Base-by-base conservation (phyloP, 2,329 filamentous ascomycete genomes). In the Pseudovirgaria hyperparasitica region DNA sequence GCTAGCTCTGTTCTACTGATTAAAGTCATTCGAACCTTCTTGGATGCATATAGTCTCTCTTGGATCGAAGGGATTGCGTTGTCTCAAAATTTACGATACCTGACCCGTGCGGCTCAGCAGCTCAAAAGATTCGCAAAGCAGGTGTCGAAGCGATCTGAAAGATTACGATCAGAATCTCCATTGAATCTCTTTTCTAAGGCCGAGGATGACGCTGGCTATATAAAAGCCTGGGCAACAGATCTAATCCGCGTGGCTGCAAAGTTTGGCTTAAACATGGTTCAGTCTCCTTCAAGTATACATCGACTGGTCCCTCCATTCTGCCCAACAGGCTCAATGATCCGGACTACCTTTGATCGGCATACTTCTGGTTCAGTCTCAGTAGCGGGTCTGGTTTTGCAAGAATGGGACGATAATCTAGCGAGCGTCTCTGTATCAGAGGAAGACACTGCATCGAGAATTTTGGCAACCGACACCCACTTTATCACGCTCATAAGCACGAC, bases 141-240 rank as follows among this genome's bases (percentile, higher is more conserved):
- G 9, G 15, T 7, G 16, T 27, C 25, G 14, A 9, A 15, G 12
- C 16, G 15, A 13, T 13, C 18, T 20, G 25, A 6, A 22, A 27
- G 25, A 19, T n/a, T n/a, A n/a, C n/a, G n/a, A n/a, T n/a, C n/a
- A n/a, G n/a, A n/a, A n/a, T n/a, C n/a, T n/a, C n/a, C n/a, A n/a
- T n/a, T n/a, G n/a, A n/a, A n/a, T n/a, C 9, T 29, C n/a, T 19
- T 9, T 11, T 18, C 25, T 4, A 12, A 17, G 19, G 13, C 10
- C 5, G 13, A 29, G 5, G 15, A 16, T 29, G 27, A 27, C 18
- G 10, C 19, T 13, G 20, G 18, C 18, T 27, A 18, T 15, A 9
- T 27, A 6, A 18, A 29, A 24, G 14, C 27, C 20, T 29, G 27
- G 27, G 22, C 22, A 17, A 29, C 9, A 12, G 27, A 29, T 18